These are phyloP conservation scores for Triticum monococcum DNA, from an alignment of 176 grass and related monocot genomes.

Conservation along the genomic window DNA sequence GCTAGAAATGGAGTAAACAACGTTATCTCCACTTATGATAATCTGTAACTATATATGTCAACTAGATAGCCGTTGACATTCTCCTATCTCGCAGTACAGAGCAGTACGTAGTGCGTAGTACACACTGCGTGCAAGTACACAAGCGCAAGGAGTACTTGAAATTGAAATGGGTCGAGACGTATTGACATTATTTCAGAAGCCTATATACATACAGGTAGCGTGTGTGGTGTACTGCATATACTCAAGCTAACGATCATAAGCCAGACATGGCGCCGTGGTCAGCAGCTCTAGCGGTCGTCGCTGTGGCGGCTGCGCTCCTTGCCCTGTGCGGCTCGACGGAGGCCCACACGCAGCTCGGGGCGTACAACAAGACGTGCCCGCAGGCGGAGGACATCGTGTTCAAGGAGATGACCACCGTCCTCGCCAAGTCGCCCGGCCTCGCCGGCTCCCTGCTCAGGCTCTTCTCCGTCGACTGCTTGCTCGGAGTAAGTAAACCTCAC, in stretches of 20 bases:
- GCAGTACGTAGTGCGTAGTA: not conserved
- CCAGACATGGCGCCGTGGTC: not conserved
- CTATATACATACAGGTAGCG: not conserved
- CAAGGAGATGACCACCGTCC: constrained; percentile 40
- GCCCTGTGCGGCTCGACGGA: not conserved
- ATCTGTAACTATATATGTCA: no score
- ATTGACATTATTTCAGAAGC: not conserved
- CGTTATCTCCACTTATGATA: no score
- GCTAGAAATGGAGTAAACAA: no score
- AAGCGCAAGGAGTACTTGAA: not conserved
- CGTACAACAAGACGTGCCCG: constrained; percentile 70
- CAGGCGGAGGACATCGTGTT: constrained; percentile 55
- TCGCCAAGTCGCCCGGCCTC: constrained; percentile 45
- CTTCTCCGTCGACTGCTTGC: constrained; percentile 73
- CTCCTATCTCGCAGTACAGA: no score
- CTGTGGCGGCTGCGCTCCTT: not conserved
- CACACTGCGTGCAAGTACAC: not conserved
- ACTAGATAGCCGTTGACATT: no score
- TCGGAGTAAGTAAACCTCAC: not conserved
- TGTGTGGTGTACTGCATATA: no score
- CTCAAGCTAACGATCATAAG: not conserved
- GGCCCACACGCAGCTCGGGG: constrained; percentile 40
- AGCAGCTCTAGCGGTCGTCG: not conserved
- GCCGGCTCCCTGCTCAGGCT: constrained; percentile 50
- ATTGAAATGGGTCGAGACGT: not conserved